phyloP scores from a whole-genome alignment of 192 early-diverging fungal genomes.

The Cladochytrium replicatum region DNA sequence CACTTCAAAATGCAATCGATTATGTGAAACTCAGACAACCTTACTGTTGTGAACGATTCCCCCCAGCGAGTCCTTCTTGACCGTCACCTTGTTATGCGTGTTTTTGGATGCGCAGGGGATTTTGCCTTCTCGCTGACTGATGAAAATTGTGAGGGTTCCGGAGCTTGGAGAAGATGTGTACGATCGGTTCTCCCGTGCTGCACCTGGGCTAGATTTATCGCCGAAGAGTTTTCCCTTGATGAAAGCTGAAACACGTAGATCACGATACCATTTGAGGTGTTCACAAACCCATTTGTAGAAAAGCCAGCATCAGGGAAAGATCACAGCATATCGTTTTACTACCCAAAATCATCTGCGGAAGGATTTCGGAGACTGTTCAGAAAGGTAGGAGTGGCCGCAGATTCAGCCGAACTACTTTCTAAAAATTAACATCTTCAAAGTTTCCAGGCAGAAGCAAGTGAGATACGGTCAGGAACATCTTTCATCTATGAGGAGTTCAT shows the following conservation, averaged over 20 bases:
- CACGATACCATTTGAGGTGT: too few species aligned
- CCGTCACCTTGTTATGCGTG: too few species aligned
- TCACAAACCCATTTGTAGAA: constrained; percentile 94
- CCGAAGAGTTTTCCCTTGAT: too few species aligned
- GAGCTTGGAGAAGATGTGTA: too few species aligned
- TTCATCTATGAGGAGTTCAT: constrained; percentile 96
- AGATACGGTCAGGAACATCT: constrained; percentile 56
- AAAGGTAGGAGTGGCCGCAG: constrained; percentile 64
- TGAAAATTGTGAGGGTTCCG: too few species aligned
- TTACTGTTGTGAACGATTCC: constrained; percentile 85
- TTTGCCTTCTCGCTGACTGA: too few species aligned
- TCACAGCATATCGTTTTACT: constrained; percentile 97
- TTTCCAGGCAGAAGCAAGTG: constrained; percentile 58
- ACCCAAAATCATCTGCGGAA: constrained; percentile 62
- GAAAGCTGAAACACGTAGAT: too few species aligned
- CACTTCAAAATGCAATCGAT: constrained; percentile 82
- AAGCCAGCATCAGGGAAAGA: constrained; percentile 94
- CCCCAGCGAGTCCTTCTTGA: constrained; percentile 81
- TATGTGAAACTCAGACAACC: constrained; percentile 77
- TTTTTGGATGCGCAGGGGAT: too few species aligned
- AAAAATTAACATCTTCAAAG: too few species aligned
- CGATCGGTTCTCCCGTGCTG: too few species aligned
- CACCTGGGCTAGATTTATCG: too few species aligned
- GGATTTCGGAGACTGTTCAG: constrained; percentile 37
- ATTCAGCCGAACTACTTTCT: too few species aligned